Conservation (phyloP, 1,139 yeast genomes). For the Magnusiomyces tetraspermus region DNA sequence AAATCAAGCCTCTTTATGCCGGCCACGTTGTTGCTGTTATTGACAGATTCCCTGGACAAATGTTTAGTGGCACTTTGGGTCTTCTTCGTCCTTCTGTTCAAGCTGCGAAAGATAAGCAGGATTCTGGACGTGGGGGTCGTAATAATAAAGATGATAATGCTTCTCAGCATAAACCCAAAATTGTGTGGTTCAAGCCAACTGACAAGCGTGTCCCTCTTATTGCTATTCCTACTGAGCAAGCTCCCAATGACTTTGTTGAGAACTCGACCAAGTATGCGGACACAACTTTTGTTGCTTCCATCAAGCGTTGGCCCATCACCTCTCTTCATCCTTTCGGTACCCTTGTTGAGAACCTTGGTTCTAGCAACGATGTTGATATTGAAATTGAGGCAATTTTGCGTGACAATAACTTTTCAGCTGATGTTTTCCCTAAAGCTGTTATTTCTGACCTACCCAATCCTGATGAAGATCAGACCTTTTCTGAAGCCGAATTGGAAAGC, state of each 20-base stretch:
- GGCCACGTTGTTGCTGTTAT: conserved; percentile 98
- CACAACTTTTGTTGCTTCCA: conserved; percentile 84
- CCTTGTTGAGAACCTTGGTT: conserved; percentile 76
- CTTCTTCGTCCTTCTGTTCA: conserved; percentile 93
- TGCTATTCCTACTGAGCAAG: conserved; percentile 98
- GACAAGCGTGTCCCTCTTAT: conserved; percentile 95
- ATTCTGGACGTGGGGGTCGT: conserved; percentile 37
- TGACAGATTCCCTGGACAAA: conserved; percentile 94
- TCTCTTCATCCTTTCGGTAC: conserved; percentile 97
- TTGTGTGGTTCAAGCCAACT: conserved; percentile 98
- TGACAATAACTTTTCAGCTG: conserved; percentile 85
- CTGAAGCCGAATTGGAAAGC: conserved; percentile 27
- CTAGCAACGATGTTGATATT: conserved; percentile 63
- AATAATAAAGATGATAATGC: conserved; percentile 34
- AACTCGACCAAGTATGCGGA: conserved; percentile 77
- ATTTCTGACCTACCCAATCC: conserved; percentile 31
- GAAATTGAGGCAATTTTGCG: conserved; percentile 85
- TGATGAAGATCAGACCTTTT: conserved; percentile 24
- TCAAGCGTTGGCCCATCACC: conserved; percentile 98
- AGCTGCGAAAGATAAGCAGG: conserved; percentile 71
- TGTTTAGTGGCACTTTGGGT: conserved; percentile 83
- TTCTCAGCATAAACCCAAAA: conserved; percentile 55
- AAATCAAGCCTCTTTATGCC: conserved; percentile 73
- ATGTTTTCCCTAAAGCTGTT: conserved; percentile 54
- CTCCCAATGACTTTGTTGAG: conserved; percentile 90